A percentile compares a stretch with the other conserved stretches of the same genome.
phyloP scores from a whole-genome alignment of 352 stramenopile species.

The Thraustochytrium striatum region DNA sequence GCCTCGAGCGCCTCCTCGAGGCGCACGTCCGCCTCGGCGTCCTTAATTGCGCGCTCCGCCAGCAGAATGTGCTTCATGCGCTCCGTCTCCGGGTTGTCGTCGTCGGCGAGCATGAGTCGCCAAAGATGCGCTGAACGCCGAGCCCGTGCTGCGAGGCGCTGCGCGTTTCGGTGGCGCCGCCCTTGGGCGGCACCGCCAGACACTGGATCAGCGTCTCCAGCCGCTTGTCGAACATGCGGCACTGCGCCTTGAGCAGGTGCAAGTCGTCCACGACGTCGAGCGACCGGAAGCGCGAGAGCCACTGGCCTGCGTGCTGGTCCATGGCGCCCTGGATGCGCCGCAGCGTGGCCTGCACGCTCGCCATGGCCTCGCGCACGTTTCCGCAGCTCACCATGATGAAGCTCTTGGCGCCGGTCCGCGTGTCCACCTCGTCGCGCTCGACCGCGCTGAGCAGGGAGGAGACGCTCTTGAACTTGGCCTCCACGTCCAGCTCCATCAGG shows the following conservation, averaged over 20 bases:
- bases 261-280: conserved; percentile 40
- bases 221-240: conserved; percentile 42
- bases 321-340: conserved; percentile 19
- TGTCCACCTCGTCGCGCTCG: conserved; percentile 28
- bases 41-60: too few species aligned
- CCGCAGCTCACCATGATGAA: conserved; percentile 16
- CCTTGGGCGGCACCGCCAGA: conserved; percentile 14
- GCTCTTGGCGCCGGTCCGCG: not conserved
- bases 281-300: conserved; percentile 3
- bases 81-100: not conserved
- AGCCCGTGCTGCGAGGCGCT: conserved; percentile 1
- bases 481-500: conserved; percentile 47
- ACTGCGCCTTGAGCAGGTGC: conserved; percentile 34
- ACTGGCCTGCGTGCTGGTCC: conserved; percentile 14
- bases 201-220: conserved; percentile 42
- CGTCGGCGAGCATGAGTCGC: not conserved
- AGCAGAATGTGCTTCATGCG: too few species aligned
- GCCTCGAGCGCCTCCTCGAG: too few species aligned
- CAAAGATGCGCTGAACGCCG: conserved; percentile 23
- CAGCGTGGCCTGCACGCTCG: conserved; percentile 21
- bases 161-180: not conserved
- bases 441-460: conserved; percentile 31
- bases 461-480: conserved; percentile 47
- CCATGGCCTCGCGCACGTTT: conserved; percentile 33
- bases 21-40: too few species aligned